Percentiles rank a stretch among this genome's conserved stretches.
These are phyloP conservation scores for Pestalotiopsis sp. DNA, from an alignment of 2,329 filamentous ascomycete species.

Conservation along the genomic window DNA sequence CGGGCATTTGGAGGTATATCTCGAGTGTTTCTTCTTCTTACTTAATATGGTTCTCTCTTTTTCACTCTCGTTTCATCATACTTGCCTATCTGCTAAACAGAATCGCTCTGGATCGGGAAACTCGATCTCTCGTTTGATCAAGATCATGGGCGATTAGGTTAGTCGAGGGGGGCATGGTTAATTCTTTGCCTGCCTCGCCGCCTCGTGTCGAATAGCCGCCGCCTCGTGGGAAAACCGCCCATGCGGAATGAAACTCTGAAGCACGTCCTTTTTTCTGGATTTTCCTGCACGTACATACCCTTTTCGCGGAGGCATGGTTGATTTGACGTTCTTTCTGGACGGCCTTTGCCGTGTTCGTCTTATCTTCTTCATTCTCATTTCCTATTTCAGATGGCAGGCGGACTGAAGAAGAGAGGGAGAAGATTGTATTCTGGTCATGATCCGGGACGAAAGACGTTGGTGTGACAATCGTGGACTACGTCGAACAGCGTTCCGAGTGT, in stretches of 20 bases:
- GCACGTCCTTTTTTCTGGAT: background rate
- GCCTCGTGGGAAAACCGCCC: background rate
- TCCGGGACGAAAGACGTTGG: background rate
- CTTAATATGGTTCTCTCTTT: no score
- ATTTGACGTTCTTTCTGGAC: no score
- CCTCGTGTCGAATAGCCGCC: background rate
- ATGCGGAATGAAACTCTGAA: background rate
- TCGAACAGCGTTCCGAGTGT: background rate
- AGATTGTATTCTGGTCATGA: background rate
- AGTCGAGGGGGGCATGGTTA: no score
- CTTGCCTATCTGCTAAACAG: no score
- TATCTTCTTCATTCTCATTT: background rate
- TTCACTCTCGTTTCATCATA: no score
- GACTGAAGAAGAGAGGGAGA: background rate
- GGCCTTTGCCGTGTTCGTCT: background rate
- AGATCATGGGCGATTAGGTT: no score
- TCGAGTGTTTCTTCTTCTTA: no score
- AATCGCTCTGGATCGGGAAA: no score
- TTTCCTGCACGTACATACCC: background rate
- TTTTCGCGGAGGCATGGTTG: no score
- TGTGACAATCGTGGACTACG: background rate
- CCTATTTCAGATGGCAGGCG: background rate
- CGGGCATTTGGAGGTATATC: no score
- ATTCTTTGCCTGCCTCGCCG: no score
- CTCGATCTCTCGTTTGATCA: no score